These are phyloP conservation scores for Salix exigua DNA, from an alignment of 345 rosid species.

Conservation along the genomic window DNA sequence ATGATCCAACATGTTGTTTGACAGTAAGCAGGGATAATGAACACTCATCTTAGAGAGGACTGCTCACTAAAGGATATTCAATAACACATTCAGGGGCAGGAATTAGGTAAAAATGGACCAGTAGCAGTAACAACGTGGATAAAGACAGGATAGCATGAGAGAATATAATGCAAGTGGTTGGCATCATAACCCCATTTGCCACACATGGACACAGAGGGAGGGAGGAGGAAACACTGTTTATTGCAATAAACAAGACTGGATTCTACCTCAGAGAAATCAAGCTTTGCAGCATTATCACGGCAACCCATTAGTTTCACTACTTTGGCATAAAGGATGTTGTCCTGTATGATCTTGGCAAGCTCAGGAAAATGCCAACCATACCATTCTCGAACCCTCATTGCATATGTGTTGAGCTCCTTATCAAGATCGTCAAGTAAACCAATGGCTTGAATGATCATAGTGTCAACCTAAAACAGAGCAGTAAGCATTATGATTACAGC, in stretches of 20 bases:
- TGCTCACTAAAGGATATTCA: not conserved
- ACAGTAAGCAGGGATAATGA: not conserved
- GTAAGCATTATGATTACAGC: not conserved
- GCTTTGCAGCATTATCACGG: constrained; percentile 72
- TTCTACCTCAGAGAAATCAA: constrained; percentile 77
- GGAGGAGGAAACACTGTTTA: not conserved
- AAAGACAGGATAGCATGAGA: not conserved
- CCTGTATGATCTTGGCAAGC: constrained; percentile 81
- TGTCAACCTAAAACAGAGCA: constrained; percentile 61
- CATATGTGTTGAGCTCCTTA: constrained; percentile 88
- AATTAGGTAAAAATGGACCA: not conserved
- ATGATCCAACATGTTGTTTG: not conserved
- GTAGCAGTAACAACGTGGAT: not conserved
- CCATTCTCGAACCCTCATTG: constrained; percentile 92
- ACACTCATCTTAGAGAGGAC: not conserved
- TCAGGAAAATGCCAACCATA: constrained; percentile 99
- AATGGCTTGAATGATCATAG: constrained; percentile 95
- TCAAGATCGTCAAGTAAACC: constrained; percentile 95
- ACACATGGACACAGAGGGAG: not conserved
- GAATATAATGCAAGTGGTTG: not conserved
- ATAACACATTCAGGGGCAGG: not conserved
- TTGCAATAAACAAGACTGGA: not conserved
- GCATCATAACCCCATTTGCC: not conserved
- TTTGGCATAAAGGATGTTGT: constrained; percentile 80
- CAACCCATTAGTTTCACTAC: constrained; percentile 78